Evolutionary conservation across 495 filamentous ascomycete species (phyloP).

Genomic region (Parmelia sp.): DNA sequence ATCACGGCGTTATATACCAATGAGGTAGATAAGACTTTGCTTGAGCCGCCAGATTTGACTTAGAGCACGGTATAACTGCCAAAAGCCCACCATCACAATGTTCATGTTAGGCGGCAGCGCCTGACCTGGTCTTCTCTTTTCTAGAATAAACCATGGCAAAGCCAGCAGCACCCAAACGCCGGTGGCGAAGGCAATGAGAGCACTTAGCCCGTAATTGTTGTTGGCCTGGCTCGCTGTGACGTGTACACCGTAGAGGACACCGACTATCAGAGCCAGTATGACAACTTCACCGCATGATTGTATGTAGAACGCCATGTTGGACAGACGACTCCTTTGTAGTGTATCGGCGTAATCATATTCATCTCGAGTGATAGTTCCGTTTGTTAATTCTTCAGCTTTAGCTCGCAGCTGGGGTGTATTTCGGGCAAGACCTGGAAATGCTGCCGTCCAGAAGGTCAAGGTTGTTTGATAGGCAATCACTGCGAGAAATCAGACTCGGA

Average conservation of each 20-base stretch:
- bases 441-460: constrained; percentile 61
- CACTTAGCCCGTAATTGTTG: constrained; percentile 61
- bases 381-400: constrained; percentile 46
- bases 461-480: constrained; percentile 61
- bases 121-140: constrained; percentile 56
- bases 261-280: constrained; percentile 56
- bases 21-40: constrained; percentile 57
- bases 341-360: constrained; percentile 58
- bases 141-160: constrained; percentile 58
- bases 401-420: constrained; percentile 50
- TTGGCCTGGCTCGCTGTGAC: constrained; percentile 51
- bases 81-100: constrained; percentile 50
- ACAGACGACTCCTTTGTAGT: constrained; percentile 54
- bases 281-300: constrained; percentile 55
- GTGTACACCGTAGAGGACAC: constrained; percentile 54
- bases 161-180: constrained; percentile 56
- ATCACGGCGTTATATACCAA: constrained; percentile 35
- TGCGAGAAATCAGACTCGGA: constrained; percentile 5
- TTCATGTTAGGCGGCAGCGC: constrained; percentile 38
- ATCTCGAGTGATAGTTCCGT: constrained; percentile 47
- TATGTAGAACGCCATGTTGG: constrained; percentile 57
- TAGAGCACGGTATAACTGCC: constrained; percentile 52
- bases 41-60: constrained; percentile 56
- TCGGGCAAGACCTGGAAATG: constrained; percentile 55
- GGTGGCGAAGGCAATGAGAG: constrained; percentile 57